Conservation (phyloP, 257 asterid species). For the Catharanthus roseus region DNA sequence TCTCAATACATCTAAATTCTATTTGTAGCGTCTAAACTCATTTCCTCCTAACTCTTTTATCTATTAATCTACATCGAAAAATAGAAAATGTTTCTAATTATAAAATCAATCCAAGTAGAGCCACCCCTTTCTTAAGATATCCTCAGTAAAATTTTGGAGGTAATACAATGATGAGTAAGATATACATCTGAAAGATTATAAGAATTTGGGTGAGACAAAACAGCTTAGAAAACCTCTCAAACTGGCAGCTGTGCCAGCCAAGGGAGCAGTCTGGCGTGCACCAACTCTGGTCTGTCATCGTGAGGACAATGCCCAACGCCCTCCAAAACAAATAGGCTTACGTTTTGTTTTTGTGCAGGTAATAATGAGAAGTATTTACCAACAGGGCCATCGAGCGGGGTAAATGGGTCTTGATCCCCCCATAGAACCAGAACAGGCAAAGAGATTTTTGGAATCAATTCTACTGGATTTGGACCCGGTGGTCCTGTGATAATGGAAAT, state of each 20-base stretch:
- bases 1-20: too few species aligned
- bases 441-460: conserved; percentile 53
- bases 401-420: conserved; percentile 85
- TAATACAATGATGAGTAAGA: too few species aligned
- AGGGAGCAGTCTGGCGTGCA: conserved; percentile 73
- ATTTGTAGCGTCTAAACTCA: too few species aligned
- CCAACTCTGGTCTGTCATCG: conserved; percentile 88
- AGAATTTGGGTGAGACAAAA: background rate
- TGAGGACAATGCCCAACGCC: conserved; percentile 99
- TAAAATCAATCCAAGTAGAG: too few species aligned
- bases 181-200: background rate
- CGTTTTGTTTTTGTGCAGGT: conserved; percentile 41
- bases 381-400: conserved; percentile 93
- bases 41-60: too few species aligned
- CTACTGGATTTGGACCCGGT: conserved; percentile 85
- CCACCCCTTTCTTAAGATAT: background rate
- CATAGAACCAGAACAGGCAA: conserved; percentile 69
- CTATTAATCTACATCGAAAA: too few species aligned
- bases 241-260: conserved; percentile 61
- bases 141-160: background rate
- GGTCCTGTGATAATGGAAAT: conserved; percentile 92
- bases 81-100: too few species aligned
- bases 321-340: conserved; percentile 55
- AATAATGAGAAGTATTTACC: conserved; percentile 73
- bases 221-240: conserved; percentile 7